These are phyloP conservation scores for Kwoniella botswanensis DNA, from an alignment of 768 basidiomycete species.

Conservation along the genomic window DNA sequence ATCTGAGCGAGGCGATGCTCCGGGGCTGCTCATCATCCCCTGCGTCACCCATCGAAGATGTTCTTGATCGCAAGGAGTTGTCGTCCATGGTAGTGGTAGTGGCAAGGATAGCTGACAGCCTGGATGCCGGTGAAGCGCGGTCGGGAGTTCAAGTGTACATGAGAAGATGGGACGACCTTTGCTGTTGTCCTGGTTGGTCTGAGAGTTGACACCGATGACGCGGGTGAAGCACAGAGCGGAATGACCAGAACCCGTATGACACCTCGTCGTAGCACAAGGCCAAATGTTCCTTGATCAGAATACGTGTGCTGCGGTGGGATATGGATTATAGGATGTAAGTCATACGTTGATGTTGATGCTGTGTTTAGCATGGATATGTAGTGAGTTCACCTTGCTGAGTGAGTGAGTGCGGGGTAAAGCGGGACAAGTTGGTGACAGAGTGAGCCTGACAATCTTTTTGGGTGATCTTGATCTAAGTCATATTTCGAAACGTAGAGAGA, in stretches of 20 bases:
- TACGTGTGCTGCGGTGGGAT: neutral
- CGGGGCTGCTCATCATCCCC: conserved; percentile 17
- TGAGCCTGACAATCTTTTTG: conserved; percentile 1
- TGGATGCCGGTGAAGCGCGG: neutral
- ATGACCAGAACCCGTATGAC: neutral
- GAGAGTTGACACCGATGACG: neutral
- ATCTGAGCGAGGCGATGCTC: conserved; percentile 46
- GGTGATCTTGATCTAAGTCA: neutral
- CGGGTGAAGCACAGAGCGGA: neutral
- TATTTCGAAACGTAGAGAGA: conserved; percentile 1
- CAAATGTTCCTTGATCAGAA: too few relatives aligned
- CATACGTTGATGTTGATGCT: neutral
- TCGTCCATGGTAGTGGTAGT: neutral
- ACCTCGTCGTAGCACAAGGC: too few relatives aligned
- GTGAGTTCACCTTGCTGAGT: too few relatives aligned
- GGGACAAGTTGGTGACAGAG: neutral
- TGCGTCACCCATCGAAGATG: conserved; percentile 1
- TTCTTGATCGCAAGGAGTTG: neutral
- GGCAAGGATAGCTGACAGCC: neutral
- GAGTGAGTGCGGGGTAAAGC: conserved; percentile 4
- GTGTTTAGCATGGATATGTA: neutral
- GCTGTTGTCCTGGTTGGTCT: conserved; percentile 4
- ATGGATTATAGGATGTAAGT: neutral
- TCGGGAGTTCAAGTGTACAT: neutral
- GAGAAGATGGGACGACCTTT: conserved; percentile 3